Percentiles rank a stretch among this genome's conserved stretches.
Conservation (phyloP, 129 eudicot species). For the Arctium minus region DNA sequence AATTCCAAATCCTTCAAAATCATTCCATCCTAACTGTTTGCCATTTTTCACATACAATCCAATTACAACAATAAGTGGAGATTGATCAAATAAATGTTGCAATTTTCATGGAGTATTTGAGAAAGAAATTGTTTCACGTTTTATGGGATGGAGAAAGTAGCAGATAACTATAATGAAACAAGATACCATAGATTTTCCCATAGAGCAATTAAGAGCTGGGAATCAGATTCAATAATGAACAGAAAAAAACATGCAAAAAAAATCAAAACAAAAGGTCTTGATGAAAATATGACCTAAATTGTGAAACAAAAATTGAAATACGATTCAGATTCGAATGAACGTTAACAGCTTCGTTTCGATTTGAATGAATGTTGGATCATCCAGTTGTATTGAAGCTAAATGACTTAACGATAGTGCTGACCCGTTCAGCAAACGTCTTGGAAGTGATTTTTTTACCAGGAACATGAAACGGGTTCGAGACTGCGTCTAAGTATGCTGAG, state of each 20-base stretch:
- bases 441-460: constrained; percentile 98
- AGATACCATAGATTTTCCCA: not conserved
- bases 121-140: not conserved
- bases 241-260: not conserved
- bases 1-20: too few species aligned
- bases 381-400: constrained; percentile 67
- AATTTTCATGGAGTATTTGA: not conserved
- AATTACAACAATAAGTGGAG: not conserved
- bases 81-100: not conserved
- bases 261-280: not conserved
- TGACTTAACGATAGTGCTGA: constrained; percentile 79
- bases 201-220: not conserved
- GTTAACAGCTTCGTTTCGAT: not conserved
- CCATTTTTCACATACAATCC: not conserved
- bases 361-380: constrained; percentile 14
- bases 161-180: not conserved
- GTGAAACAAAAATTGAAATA: not conserved
- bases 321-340: not conserved
- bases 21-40: too few species aligned
- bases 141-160: not conserved
- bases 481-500: constrained; percentile 91
- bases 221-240: not conserved
- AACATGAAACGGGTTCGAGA: constrained; percentile 94
- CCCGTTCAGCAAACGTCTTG: constrained; percentile 73
- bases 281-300: not conserved